These are phyloP conservation scores for Trametes gibbosa DNA, from an alignment of 768 basidiomycete genomes.

Conservation along the genomic window DNA sequence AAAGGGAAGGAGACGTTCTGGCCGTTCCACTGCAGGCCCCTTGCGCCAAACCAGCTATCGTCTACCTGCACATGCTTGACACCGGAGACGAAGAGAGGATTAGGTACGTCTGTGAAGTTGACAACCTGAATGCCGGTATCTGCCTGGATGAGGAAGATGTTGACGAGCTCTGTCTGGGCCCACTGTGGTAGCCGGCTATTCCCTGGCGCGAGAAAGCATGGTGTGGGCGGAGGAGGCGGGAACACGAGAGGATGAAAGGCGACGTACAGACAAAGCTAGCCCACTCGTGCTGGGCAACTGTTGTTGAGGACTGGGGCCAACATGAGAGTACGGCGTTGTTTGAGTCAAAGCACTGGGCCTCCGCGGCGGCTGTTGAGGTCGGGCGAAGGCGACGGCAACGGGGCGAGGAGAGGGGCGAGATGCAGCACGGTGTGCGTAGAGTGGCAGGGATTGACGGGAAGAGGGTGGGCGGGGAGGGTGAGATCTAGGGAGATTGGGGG, in stretches of 20 bases:
- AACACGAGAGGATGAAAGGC: conserved; percentile 14
- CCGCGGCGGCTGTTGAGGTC: conserved; percentile 36
- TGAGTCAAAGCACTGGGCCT: conserved; percentile 47
- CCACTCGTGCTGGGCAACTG: conserved; percentile 71
- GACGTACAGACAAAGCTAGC: conserved; percentile 78
- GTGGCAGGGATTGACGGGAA: not conserved
- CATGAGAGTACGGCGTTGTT: conserved; percentile 78
- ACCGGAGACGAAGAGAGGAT: conserved; percentile 56
- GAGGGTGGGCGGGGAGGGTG: not conserved
- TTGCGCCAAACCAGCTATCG: conserved; percentile 62
- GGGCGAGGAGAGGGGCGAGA: not conserved
- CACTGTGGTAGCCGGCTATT: conserved; percentile 70
- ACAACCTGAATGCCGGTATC: conserved; percentile 56
- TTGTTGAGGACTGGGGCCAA: conserved; percentile 56
- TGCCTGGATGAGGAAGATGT: conserved; percentile 76
- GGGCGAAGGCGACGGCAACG: not conserved
- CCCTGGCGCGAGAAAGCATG: conserved; percentile 50
- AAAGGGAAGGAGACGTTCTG: conserved; percentile 62
- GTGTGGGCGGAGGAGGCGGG: conserved; percentile 2
- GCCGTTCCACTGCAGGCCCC: conserved; percentile 46
- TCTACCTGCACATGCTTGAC: conserved; percentile 53
- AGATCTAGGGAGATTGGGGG: not conserved
- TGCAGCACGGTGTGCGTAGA: not conserved
- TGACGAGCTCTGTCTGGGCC: conserved; percentile 58
- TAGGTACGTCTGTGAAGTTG: conserved; percentile 38